Percentiles rank a stretch among this genome's conserved stretches.
These are phyloP conservation scores for Termitomyces bulborhizus DNA, from an alignment of 768 basidiomycete genomes.

Conservation along the genomic window DNA sequence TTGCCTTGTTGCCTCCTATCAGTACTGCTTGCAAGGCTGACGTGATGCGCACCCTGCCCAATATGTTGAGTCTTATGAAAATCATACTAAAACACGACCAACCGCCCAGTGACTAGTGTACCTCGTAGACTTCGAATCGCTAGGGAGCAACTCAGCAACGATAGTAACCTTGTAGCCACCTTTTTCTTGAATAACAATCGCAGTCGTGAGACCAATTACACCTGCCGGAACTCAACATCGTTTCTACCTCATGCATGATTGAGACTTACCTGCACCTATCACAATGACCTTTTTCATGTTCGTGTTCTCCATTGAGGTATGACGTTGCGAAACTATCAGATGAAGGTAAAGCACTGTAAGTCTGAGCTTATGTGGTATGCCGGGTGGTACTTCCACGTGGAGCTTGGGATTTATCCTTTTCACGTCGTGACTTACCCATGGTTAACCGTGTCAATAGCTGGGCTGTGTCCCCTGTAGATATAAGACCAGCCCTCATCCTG, in stretches of 20 bases:
- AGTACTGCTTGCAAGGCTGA: slow-evolving; percentile 41
- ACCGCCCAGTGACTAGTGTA: slow-evolving; percentile 85
- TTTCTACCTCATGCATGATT: neutral
- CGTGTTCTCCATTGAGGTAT: neutral
- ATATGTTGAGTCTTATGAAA: neutral
- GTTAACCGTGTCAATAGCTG: neutral
- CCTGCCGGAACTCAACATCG: slow-evolving; percentile 31
- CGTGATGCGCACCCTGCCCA: slow-evolving; percentile 72
- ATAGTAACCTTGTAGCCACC: slow-evolving; percentile 60
- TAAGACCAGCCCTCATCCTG: neutral
- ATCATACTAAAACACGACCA: slow-evolving; percentile 15
- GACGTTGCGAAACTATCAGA: neutral
- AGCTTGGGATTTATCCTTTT: neutral
- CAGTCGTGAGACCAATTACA: slow-evolving; percentile 72
- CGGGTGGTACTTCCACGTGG: neutral
- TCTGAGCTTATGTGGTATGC: neutral
- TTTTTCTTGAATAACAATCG: slow-evolving; percentile 57
- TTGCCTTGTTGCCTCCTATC: slow-evolving; percentile 48
- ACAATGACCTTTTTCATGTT: slow-evolving; percentile 20
- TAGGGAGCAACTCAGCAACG: slow-evolving; percentile 63
- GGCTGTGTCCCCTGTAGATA: neutral
- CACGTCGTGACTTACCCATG: neutral
- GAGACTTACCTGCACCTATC: slow-evolving; percentile 24
- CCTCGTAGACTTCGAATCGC: slow-evolving; percentile 56
- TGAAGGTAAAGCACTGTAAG: neutral